These are phyloP conservation scores for Corymbia maculata DNA, from an alignment of 345 rosid genomes.

Conservation along the genomic window DNA sequence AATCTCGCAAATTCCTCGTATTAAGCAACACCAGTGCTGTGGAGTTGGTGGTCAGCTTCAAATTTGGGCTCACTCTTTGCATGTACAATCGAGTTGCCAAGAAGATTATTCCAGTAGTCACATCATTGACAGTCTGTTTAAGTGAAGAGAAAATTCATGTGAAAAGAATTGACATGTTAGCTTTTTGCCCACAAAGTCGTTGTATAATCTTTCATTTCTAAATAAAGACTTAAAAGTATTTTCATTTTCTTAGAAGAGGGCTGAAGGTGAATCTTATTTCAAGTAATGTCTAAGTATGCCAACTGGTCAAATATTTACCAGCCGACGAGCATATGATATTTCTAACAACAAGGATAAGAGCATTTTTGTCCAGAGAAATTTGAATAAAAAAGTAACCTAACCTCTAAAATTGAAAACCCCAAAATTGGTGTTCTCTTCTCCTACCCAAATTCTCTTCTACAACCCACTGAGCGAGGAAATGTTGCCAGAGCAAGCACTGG, in stretches of 20 bases:
- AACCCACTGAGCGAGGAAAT: background rate
- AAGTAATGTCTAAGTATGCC: background rate
- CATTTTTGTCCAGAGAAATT: background rate
- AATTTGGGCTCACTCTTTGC: background rate
- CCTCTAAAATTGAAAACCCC: background rate
- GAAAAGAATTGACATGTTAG: background rate
- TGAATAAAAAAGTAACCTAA: background rate
- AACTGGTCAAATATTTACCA: background rate
- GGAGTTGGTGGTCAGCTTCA: background rate
- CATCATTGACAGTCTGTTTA: background rate
- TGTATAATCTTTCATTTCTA: no score
- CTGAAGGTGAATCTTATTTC: background rate
- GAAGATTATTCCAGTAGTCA: background rate
- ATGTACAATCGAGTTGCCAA: background rate
- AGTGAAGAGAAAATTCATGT: background rate
- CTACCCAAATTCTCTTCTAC: background rate
- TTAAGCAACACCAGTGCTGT: slow-evolving; percentile 26
- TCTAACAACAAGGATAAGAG: background rate
- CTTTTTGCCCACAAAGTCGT: background rate
- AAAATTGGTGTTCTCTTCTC: background rate
- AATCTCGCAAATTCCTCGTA: slow-evolving; percentile 24
- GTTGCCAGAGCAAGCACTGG: background rate
- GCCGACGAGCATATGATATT: background rate
- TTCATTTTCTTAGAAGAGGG: no score
- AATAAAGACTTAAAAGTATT: background rate